Base-by-base conservation (phyloP, 2,329 filamentous ascomycete genomes). In the Emergomyces orientalis region DNA sequence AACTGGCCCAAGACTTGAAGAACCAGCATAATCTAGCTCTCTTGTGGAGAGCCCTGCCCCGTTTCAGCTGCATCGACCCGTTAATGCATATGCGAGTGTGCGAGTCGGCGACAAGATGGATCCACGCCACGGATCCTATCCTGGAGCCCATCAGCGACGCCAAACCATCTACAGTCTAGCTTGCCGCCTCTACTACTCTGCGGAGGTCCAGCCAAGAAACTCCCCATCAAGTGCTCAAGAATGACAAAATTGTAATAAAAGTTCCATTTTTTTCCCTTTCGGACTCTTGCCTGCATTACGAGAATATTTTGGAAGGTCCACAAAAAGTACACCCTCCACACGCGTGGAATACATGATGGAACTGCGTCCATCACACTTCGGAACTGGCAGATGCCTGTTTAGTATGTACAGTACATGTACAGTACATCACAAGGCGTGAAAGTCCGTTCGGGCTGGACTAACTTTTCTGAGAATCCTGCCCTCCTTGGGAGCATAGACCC, bases 11-110 rank as follows among this genome's bases (percentile, higher is more conserved):
- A 59, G 57, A 47, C 57, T 59, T 59, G 57, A 47, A 32, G 39
- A 47, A 47, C 57, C 25, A 47, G 57, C 39, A 58, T 45, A 57
- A 59, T n/a, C 30, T 41, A 63, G 59, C 59, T 60, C 57, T 47
- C 54, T 60, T 62, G 63, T 66, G 65, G 64, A 66, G 54, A 52
- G 34, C 60, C 39, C 45, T 62, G 60, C 55, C 60, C 61, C 52
- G 66, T 67, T 68, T 69, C 67, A 67, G 64, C 69, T 70, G 69
- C 69, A 69, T 63, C 66, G 62, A 68, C 65, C 69, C 69, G 69
- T 66, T 61, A 62, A 65, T 69, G 69, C 69, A 70, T 70, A 70
- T 70, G 69, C 69, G 64, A 70, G 68, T 69, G 65, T 66, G 63
- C 30, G 47, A 57, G 58, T 6, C 13, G 62, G 63, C 39, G 60